Evolutionary conservation across 192 early-diverging fungal species (phyloP).

Genomic region (Haplosporangium gracile): DNA sequence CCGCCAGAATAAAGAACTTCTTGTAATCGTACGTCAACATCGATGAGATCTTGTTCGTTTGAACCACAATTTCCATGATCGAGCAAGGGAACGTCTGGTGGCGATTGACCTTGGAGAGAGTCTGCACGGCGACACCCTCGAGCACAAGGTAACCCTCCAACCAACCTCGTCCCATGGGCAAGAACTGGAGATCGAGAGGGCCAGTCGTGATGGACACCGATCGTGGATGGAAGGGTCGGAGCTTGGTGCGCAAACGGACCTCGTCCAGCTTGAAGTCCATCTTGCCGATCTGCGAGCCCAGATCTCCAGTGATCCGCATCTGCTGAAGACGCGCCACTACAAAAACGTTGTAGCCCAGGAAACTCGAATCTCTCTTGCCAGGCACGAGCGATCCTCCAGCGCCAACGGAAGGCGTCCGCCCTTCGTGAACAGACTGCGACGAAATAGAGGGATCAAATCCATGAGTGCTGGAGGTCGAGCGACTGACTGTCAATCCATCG

Average conservation of each 20-base stretch:
- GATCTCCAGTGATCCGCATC: constrained; percentile 66
- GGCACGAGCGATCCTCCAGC: neutral
- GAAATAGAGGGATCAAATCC: constrained; percentile 24
- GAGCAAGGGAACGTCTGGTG: constrained; percentile 50
- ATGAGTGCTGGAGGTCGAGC: constrained; percentile 36
- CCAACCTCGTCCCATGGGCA: constrained; percentile 47
- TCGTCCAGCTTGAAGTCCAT: constrained; percentile 64
- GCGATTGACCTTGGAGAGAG: constrained; percentile 28
- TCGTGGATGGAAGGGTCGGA: constrained; percentile 54
- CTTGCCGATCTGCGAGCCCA: constrained; percentile 76
- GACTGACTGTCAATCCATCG: constrained; percentile 36
- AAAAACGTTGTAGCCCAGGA: constrained; percentile 59
- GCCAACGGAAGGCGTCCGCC: neutral
- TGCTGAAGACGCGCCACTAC: constrained; percentile 58
- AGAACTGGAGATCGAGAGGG: constrained; percentile 59
- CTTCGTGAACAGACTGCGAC: constrained; percentile 2
- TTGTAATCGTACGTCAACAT: constrained; percentile 84
- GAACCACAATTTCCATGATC: constrained; percentile 57
- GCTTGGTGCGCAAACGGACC: constrained; percentile 56
- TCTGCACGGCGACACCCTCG: constrained; percentile 43
- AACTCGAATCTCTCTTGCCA: constrained; percentile 57
- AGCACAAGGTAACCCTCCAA: constrained; percentile 73
- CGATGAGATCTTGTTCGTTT: constrained; percentile 64
- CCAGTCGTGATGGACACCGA: constrained; percentile 57
- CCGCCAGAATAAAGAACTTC: constrained; percentile 72